Evolutionary conservation across 2,329 filamentous ascomycete species (phyloP).

Genomic region (Scytalidium lignicola): DNA sequence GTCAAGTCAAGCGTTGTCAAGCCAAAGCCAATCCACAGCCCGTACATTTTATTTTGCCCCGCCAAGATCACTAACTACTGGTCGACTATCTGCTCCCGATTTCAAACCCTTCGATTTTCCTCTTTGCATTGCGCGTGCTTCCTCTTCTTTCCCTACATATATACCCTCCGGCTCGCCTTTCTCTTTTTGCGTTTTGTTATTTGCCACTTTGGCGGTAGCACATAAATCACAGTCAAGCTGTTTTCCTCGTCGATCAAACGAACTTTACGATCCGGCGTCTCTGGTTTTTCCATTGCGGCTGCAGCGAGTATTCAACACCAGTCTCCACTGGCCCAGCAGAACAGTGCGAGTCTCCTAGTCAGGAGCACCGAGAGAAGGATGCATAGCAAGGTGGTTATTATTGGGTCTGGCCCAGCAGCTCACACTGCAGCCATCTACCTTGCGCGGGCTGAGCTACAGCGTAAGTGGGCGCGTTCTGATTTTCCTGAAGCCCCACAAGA

Average conservation of each 20-base stretch:
- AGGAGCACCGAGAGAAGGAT: constrained; percentile 52
- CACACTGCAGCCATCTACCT: constrained; percentile 98
- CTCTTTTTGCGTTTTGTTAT: no score
- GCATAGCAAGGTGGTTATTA: constrained; percentile 90
- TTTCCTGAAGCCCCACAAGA: neutral
- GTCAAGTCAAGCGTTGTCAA: no score
- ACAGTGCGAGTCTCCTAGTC: constrained; percentile 18
- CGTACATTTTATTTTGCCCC: neutral
- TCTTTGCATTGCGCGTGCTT: neutral
- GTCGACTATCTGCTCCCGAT: neutral
- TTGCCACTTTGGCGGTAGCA: neutral
- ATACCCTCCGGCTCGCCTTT: neutral
- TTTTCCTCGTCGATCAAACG: constrained; percentile 80
- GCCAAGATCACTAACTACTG: neutral
- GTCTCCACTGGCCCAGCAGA: constrained; percentile 37
- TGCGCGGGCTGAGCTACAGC: constrained; percentile 87
- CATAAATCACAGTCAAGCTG: constrained; percentile 66
- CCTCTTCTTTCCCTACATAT: neutral
- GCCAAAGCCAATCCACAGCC: no score
- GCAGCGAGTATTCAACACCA: constrained; percentile 56
- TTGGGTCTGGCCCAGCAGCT: constrained; percentile 93
- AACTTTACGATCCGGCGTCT: constrained; percentile 68
- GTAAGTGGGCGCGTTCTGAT: constrained; percentile 37
- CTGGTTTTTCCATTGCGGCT: constrained; percentile 68
- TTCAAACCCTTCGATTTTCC: constrained; percentile 1